These are phyloP conservation scores for Eurotiales sp. DNA, from an alignment of 2,329 filamentous ascomycete genomes.

Conservation along the genomic window DNA sequence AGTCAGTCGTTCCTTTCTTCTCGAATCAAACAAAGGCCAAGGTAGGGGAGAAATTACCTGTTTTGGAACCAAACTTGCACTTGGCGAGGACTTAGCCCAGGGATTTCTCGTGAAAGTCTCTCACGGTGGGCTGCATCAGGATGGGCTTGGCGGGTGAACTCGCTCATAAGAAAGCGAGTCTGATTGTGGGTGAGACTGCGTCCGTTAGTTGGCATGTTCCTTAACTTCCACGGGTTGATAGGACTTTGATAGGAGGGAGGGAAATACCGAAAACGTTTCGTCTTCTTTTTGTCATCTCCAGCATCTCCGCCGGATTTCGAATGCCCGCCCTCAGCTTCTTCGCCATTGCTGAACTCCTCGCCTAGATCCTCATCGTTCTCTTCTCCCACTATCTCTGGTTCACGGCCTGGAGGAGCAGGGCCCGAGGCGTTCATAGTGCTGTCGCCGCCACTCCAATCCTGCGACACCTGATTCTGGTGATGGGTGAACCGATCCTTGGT, in stretches of 20 bases:
- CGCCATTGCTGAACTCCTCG: conserved; percentile 13
- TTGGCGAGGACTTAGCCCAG: conserved; percentile 83
- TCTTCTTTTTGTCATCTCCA: conserved; percentile 38
- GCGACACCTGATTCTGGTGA: not conserved
- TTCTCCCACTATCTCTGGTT: not conserved
- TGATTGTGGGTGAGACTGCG: conserved; percentile 79
- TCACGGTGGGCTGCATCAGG: conserved; percentile 89
- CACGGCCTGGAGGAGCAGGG: not conserved
- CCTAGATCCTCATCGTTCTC: conserved; percentile 11
- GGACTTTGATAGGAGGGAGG: not conserved
- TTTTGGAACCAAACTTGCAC: conserved; percentile 99
- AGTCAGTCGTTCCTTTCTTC: not conserved
- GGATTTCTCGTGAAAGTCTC: conserved; percentile 81
- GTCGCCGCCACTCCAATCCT: not conserved
- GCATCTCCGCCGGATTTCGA: conserved; percentile 24
- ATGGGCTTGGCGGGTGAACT: conserved; percentile 91
- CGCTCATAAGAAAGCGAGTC: conserved; percentile 95
- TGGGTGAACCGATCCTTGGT: not conserved
- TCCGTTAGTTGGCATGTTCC: conserved; percentile 6
- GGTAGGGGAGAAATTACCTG: conserved; percentile 56
- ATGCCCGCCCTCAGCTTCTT: conserved; percentile 5
- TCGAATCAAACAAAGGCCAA: not conserved
- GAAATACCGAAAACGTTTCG: conserved; percentile 43
- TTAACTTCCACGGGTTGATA: not conserved
- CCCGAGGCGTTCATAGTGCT: conserved; percentile 2